phyloP scores from a whole-genome alignment of 345 rosid genomes.

The Jatropha curcas region DNA sequence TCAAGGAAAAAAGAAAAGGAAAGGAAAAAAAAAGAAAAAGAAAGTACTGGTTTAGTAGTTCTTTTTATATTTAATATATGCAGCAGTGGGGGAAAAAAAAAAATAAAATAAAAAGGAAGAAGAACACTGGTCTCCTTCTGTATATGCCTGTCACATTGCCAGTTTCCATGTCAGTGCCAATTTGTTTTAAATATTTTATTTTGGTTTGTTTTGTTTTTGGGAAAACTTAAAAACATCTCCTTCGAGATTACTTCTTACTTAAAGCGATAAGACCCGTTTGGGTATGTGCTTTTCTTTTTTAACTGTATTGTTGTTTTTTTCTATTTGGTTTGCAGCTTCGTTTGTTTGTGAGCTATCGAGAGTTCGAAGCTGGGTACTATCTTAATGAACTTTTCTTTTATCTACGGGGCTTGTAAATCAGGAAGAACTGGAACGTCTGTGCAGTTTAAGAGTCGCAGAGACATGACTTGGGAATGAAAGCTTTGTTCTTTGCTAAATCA shows the following conservation, averaged over 20 bases:
- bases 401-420: slow-evolving; percentile 1
- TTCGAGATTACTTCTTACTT: neutral
- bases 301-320: neutral
- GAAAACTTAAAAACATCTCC: neutral
- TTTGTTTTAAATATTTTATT: slow-evolving; percentile 1
- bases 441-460: slow-evolving; percentile 1
- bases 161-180: slow-evolving; percentile 27
- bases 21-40: neutral
- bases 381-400: neutral
- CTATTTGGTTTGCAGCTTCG: slow-evolving; percentile 12
- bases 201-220: too few relatives aligned
- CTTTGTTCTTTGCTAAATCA: neutral
- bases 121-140: neutral
- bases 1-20: neutral
- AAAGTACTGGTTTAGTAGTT: neutral
- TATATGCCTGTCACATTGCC: slow-evolving; percentile 16
- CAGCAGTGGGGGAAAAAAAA: neutral
- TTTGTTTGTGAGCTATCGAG: slow-evolving; percentile 7
- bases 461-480: neutral
- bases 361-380: neutral
- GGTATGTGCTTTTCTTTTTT: neutral
- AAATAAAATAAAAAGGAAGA: neutral
- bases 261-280: neutral
- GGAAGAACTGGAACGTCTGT: neutral
- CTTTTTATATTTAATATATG: neutral